These are phyloP conservation scores for Tephrocybe sp. DNA, from an alignment of 768 basidiomycete genomes.

Conservation along the genomic window DNA sequence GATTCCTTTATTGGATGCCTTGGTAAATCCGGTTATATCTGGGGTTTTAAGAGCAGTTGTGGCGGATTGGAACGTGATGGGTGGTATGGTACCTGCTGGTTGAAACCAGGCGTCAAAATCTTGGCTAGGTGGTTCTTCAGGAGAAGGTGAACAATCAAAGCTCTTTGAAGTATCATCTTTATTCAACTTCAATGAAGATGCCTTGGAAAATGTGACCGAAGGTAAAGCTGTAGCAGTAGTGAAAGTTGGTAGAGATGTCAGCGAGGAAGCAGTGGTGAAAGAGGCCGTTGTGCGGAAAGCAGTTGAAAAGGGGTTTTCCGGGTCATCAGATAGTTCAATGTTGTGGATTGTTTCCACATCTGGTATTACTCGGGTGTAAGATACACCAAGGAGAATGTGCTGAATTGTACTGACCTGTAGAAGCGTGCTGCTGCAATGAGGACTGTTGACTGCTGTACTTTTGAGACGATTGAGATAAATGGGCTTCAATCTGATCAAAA, in stretches of 20 bases:
- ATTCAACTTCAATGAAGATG: conserved; percentile 18
- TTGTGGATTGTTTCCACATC: neutral
- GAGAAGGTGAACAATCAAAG: conserved; percentile 33
- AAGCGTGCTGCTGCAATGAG: neutral
- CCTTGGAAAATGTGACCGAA: conserved; percentile 25
- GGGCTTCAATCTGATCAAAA: conserved; percentile 52
- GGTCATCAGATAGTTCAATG: conserved; percentile 28
- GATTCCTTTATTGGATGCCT: conserved; percentile 33
- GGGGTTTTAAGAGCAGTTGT: conserved; percentile 14
- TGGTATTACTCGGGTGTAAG: neutral
- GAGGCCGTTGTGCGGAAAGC: conserved; percentile 1
- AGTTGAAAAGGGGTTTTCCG: conserved; percentile 40
- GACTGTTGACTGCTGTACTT: conserved; percentile 5
- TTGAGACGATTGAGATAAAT: conserved; percentile 19
- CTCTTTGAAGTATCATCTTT: conserved; percentile 13
- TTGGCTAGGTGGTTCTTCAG: conserved; percentile 34
- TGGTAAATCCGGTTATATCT: conserved; percentile 25
- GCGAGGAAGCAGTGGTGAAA: conserved; percentile 12
- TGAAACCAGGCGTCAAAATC: conserved; percentile 53
- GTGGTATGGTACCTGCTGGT: conserved; percentile 23
- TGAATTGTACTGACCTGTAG: conserved; percentile 3
- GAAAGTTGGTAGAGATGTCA: neutral
- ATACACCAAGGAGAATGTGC: too few relatives aligned
- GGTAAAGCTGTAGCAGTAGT: conserved; percentile 8
- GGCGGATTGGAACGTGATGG: conserved; percentile 37